Conservation (phyloP, 2,329 filamentous ascomycete species). For the Aspergillus brasiliensis region DNA sequence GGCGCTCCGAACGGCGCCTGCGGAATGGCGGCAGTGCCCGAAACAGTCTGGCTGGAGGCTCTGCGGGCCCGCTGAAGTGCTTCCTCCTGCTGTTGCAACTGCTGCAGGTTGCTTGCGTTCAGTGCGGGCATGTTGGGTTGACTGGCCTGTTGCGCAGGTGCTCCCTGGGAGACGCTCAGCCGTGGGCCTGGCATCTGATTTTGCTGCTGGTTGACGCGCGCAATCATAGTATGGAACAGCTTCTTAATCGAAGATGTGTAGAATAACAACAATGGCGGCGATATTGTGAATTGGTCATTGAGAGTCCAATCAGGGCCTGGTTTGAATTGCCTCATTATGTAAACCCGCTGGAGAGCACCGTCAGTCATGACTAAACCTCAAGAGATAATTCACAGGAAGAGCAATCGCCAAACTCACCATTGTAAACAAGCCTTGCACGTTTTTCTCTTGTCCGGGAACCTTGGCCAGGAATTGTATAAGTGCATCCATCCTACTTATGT, state of each 20-base stretch:
- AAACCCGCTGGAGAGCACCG: conserved; percentile 37
- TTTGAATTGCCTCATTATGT: conserved; percentile 51
- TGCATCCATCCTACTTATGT: conserved; percentile 47
- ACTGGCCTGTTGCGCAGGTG: conserved; percentile 22
- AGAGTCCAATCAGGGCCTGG: conserved; percentile 42
- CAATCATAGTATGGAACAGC: conserved; percentile 45
- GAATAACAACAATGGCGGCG: conserved; percentile 40
- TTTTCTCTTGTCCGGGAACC: conserved; percentile 44
- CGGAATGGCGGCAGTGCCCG: conserved; percentile 53
- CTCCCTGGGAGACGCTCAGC: conserved; percentile 24
- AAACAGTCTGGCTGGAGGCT: conserved; percentile 43
- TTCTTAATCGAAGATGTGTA: conserved; percentile 43
- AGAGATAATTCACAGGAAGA: background rate
- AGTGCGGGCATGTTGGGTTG: conserved; percentile 38
- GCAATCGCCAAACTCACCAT: conserved; percentile 33
- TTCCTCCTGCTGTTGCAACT: conserved; percentile 50
- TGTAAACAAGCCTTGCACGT: conserved; percentile 38
- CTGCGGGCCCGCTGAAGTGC: conserved; percentile 42
- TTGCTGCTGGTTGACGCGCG: conserved; percentile 36
- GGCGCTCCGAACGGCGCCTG: conserved; percentile 57
- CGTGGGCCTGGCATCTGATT: conserved; percentile 27
- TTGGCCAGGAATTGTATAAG: conserved; percentile 44
- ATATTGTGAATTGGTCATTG: conserved; percentile 49
- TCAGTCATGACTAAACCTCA: conserved; percentile 18
- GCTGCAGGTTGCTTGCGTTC: conserved; percentile 51